Evolutionary conservation across 2,329 filamentous ascomycete species (phyloP), one percentile per base, ranked within the genome.

Genomic region (Fusarium liriodendri): DNA sequence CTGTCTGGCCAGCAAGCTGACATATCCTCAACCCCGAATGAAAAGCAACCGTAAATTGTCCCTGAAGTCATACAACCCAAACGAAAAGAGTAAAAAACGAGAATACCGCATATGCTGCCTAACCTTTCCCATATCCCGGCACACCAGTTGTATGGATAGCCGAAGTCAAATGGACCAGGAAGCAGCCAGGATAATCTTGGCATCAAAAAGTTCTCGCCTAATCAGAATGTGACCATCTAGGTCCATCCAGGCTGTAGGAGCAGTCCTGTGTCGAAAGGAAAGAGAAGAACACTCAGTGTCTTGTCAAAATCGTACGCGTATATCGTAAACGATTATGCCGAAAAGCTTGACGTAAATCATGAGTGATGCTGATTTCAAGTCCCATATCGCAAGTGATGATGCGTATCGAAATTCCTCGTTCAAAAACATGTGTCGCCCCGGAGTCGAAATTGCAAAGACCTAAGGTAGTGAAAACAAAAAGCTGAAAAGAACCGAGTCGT

Each of bases 31-130:
- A 57, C 66, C 71, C 65, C 64, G 47, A 59, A 29, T 65, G 61
- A 72, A 67, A 70, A 73, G 63, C 62, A 76, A 76, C 70, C 64
- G 66, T 63, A 73, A 76, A 70, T 64, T 70, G 67, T 69, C 69
- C 75, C 74, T 60, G 64, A 74, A 77, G 57, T 79, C 78, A 76
- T 80, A 78, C 77, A 77, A 75, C 72, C 65, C 68, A 60, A 71
- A 70, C 67, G 55, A 70, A 55, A 64, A 52, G 54, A 63, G 66
- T 60, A 54, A 57, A 62, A 67, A 71, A 66, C 32, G 63, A 58
- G 64, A 45, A 38, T 22, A 42, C 22, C 50, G 25, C 35, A 45
- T 18, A 32, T 45, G n/a, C 58, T 52, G 29, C 37, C 22, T 40
- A 22, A 13, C 37, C 40, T 59, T 18, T 37, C 64, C 35, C 42